Evolutionary conservation across 78 protist species (phyloP), one percentile per base, ranked within the genome.

Genomic region (Ministeria vibrans): DNA sequence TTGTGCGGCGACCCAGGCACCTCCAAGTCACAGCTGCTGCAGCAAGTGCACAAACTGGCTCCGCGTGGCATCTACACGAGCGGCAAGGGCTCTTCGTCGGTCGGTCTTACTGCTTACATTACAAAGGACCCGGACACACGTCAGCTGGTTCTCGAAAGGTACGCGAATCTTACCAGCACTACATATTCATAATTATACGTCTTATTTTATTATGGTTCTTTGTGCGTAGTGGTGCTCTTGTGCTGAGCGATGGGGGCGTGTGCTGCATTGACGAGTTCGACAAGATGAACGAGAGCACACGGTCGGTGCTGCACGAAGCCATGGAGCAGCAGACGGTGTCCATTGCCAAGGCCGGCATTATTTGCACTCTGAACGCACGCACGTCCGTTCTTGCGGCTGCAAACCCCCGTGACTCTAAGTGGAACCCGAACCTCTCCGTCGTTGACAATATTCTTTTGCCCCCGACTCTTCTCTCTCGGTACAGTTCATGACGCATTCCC

Each of bases 231-330:
- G 96, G 99, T 61, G 97, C 97, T 0, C 87, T 95, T 61, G 95
- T 96, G 22, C 84, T 97, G 36, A 46, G 88, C 9, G 99, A 95
- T 45, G 88, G 93, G 34, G 99, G 99, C 63, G 78, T 99, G 43
- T 97, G 99, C 83, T 98, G 99, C 90, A 97, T 98, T 38, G 99
- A 98, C 72, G 99, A 98, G 92, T 97, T 99, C 42, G 99, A 99
- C 83, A 99, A 99, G 87, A 97, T 98, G 99, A 41, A 62, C 63
- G 99, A 97, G 25, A 79, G 82, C 49, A 90, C 99, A 20, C 92
- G 99, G 28, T 84, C 99, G 0, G 87, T 98, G 27, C 90, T 99
- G 62, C 99, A 99, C 80, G 99, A 99, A 87, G 99, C 86, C 32
- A 95, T 96, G 98, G 99, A 99, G 85, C 99, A 99, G 84, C 99